A percentile compares a stretch with the other conserved stretches of the same genome.
Conservation (phyloP, 148 eudicot genomes). For the Selenicereus undatus region DNA sequence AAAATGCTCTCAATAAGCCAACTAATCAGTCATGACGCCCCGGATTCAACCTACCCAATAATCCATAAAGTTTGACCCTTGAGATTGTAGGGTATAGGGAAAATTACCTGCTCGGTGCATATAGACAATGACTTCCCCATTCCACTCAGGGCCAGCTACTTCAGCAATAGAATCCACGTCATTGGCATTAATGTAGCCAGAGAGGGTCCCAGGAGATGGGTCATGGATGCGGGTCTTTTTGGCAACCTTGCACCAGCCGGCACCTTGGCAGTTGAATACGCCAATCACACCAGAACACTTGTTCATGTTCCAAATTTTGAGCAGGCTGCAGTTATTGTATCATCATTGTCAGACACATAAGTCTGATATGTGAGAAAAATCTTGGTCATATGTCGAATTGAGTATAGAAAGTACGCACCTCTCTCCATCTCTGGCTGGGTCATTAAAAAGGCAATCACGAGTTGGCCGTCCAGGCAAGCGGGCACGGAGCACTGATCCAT, state of each 20-base stretch:
- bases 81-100: neutral
- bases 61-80: neutral
- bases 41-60: neutral
- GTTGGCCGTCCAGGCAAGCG: slow-evolving; percentile 87
- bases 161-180: slow-evolving; percentile 64
- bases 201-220: slow-evolving; percentile 68
- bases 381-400: neutral
- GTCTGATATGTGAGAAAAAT: neutral
- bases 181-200: slow-evolving; percentile 50
- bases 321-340: slow-evolving; percentile 47
- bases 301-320: slow-evolving; percentile 87
- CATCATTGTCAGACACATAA: neutral
- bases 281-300: slow-evolving; percentile 90
- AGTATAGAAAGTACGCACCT: slow-evolving; percentile 38
- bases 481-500: slow-evolving; percentile 88
- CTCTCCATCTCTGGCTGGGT: slow-evolving; percentile 89
- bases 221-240: slow-evolving; percentile 88
- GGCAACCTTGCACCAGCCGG: slow-evolving; percentile 81
- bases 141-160: slow-evolving; percentile 67
- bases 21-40: neutral
- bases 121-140: slow-evolving; percentile 62
- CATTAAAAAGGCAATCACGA: slow-evolving; percentile 75
- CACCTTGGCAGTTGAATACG: slow-evolving; percentile 96
- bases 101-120: slow-evolving; percentile 54
- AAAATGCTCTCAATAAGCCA: neutral